Base-by-base conservation (phyloP, 2,329 filamentous ascomycete genomes). In the Ascochyta koolunga region DNA sequence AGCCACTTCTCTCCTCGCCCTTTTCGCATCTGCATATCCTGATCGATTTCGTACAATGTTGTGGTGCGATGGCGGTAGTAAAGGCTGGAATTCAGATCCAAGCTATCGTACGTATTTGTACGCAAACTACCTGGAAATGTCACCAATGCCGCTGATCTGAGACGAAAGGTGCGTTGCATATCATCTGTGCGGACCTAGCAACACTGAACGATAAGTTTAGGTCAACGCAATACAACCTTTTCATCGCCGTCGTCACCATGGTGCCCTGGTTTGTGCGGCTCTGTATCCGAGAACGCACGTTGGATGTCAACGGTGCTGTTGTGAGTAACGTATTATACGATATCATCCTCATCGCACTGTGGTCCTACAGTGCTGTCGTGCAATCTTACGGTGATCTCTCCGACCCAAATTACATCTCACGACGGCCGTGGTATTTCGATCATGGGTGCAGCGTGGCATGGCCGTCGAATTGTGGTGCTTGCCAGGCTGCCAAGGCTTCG, bases 401-500 rank as follows among this genome's bases (percentile, higher is more conserved):
- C 0, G 60, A 66, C 42, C 53, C 52, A 9, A 19, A 59, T 13
- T 58, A 64, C 21, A 48, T 60, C 3, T 52, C 54, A 18, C 1
- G 52, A 19, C 51, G 44, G n/a, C 63, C 61, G 13, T 66, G 63
- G 61, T 65, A 67, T 37, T 47, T 65, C 7, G 56, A 62, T 3
- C 50, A 41, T 22, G 51, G 37, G 13, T 66, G 60, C 36, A 35
- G 31, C 8, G 53, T 52, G 18, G 57, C 48, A 13, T 40, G 46
- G 33, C 7, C 5, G 11, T 10, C 16, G 19, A 57, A 33, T n/a
- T 18, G 22, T 18, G 33, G 31, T 31, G 56, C 36, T 25, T 65
- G 60, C 18, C 21, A 39, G 5, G 41, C 44, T 2, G 38, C 48
- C 6, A 62, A 36, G 18, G 44, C 31, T n/a, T 56, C 53, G 3